Evolutionary conservation across 1,284 basidiomycete species (phyloP).

Genomic region (Rhizopogon parksii): DNA sequence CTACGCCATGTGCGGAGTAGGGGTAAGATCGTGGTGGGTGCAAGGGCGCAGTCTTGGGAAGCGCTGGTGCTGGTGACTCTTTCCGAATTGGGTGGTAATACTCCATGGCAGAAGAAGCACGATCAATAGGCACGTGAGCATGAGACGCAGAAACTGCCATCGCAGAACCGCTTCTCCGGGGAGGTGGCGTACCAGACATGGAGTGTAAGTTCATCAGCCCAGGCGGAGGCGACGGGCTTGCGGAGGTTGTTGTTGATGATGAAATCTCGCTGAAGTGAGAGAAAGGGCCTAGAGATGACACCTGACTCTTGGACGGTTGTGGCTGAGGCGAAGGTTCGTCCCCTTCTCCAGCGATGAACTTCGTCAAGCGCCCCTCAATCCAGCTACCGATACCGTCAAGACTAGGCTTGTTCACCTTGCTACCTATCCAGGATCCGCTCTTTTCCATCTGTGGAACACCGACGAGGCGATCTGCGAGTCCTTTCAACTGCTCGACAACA

Average conservation of each 20-base stretch:
- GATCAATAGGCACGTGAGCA: slow-evolving; percentile 48
- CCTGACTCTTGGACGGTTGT: slow-evolving; percentile 35
- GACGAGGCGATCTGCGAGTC: slow-evolving; percentile 75
- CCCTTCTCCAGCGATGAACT: slow-evolving; percentile 90
- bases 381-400: slow-evolving; percentile 90
- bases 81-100: slow-evolving; percentile 45
- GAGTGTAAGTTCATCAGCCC: slow-evolving; percentile 43
- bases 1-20: slow-evolving; percentile 27
- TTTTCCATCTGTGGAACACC: slow-evolving; percentile 72
- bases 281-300: slow-evolving; percentile 73
- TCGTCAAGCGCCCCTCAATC: slow-evolving; percentile 91
- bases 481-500: slow-evolving; percentile 74
- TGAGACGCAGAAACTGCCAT: slow-evolving; percentile 44
- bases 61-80: slow-evolving; percentile 42
- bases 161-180: slow-evolving; percentile 57
- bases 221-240: slow-evolving; percentile 66
- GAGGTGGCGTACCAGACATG: slow-evolving; percentile 34
- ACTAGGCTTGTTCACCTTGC: slow-evolving; percentile 81
- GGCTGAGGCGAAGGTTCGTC: slow-evolving; percentile 41
- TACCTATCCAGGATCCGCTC: slow-evolving; percentile 73
- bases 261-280: slow-evolving; percentile 93
- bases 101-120: slow-evolving; percentile 73
- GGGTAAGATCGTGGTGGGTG: slow-evolving; percentile 15
- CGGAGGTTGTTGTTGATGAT: slow-evolving; percentile 69
- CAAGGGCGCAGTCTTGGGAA: slow-evolving; percentile 27